Evolutionary conservation across 768 basidiomycete species (phyloP).

Genomic region (Hebeloma cylindrosporum): DNA sequence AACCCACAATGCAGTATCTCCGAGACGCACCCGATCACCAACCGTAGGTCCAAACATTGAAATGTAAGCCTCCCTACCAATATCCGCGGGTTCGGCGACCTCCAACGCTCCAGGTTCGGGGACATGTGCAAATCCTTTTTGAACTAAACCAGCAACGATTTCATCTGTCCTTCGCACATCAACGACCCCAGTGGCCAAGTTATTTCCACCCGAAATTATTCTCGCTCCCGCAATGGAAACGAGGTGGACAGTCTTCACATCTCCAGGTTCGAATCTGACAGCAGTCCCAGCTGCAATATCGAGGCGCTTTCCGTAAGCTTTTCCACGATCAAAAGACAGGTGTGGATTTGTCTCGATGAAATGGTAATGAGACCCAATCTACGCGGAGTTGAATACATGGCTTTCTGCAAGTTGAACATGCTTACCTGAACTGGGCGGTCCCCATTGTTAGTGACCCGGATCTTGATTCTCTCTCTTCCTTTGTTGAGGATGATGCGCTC

Average conservation of each 20-base stretch:
- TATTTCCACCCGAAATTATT: conserved; percentile 78
- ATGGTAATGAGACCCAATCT: conserved; percentile 95
- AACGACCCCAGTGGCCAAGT: conserved; percentile 58
- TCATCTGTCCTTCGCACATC: conserved; percentile 44
- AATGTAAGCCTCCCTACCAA: conserved; percentile 75
- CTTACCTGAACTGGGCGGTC: conserved; percentile 89
- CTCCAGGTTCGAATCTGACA: conserved; percentile 95
- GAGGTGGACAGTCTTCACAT: conserved; percentile 79
- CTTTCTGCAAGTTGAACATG: conserved; percentile 2
- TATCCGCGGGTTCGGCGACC: conserved; percentile 50
- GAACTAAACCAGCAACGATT: conserved; percentile 48
- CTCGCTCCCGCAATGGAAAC: conserved; percentile 74
- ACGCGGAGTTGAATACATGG: conserved; percentile 8
- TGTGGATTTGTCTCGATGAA: conserved; percentile 87
- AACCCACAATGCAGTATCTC: conserved; percentile 89
- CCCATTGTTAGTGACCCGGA: conserved; percentile 86
- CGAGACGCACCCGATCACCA: conserved; percentile 86
- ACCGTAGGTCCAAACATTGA: conserved; percentile 95
- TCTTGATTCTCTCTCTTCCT: conserved; percentile 62
- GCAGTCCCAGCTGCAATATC: conserved; percentile 96
- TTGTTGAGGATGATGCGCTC: conserved; percentile 74
- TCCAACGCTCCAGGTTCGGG: conserved; percentile 63
- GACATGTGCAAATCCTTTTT: conserved; percentile 68
- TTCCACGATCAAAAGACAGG: conserved; percentile 78
- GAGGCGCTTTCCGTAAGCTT: conserved; percentile 81